These are phyloP conservation scores for Raddia distichophylla DNA, from an alignment of 176 grass and related monocot species.

Conservation along the genomic window DNA sequence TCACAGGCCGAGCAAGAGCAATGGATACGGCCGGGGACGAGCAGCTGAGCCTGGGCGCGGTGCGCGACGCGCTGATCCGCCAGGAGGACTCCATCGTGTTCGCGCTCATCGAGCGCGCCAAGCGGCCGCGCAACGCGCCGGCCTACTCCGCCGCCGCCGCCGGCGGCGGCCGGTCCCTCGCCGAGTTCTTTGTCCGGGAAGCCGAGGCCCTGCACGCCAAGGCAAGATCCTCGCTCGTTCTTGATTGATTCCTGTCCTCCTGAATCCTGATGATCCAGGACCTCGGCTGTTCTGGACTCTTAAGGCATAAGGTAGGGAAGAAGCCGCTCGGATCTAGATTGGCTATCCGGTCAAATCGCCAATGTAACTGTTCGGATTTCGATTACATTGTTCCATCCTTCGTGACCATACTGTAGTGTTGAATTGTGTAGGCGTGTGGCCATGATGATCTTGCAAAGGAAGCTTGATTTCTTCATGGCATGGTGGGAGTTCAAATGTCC, in stretches of 20 bases:
- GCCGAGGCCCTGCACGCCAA: slow-evolving; percentile 69
- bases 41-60: slow-evolving; percentile 58
- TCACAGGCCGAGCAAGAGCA: slow-evolving; percentile 20
- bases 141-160: slow-evolving; percentile 50
- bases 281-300: too few relatives aligned
- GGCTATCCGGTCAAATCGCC: not conserved
- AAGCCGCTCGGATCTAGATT: not conserved
- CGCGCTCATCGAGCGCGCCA: slow-evolving; percentile 78
- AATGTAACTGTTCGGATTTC: slow-evolving; percentile 1
- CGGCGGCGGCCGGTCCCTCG: slow-evolving; percentile 45
- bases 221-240: slow-evolving; percentile 36
- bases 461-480: not conserved
- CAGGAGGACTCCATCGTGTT: slow-evolving; percentile 95
- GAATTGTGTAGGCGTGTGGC: not conserved
- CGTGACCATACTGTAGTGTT: not conserved
- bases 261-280: not conserved
- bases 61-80: slow-evolving; percentile 81
- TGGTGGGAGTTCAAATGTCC: not conserved
- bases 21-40: slow-evolving; percentile 37
- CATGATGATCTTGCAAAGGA: not conserved
- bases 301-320: too few relatives aligned
- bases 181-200: slow-evolving; percentile 68
- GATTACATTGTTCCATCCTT: not conserved
- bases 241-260: not conserved
- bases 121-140: slow-evolving; percentile 65